These are phyloP conservation scores for Marasmius oreades DNA, from an alignment of 1,284 basidiomycete species.

Conservation along the genomic window DNA sequence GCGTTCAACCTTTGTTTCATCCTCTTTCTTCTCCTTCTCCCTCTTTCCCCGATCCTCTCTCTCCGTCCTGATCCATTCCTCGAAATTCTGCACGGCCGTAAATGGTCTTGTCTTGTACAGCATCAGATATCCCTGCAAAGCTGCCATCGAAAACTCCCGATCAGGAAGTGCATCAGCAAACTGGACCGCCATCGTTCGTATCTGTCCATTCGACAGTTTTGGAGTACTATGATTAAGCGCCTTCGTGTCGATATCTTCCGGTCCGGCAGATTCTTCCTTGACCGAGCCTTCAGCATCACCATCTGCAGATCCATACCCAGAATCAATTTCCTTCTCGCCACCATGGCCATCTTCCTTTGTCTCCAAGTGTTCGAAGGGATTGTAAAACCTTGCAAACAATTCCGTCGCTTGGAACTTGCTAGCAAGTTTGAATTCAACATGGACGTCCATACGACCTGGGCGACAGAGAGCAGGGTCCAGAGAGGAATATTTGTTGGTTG, in stretches of 20 bases:
- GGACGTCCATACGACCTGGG: slow-evolving; percentile 80
- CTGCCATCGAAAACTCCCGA: slow-evolving; percentile 68
- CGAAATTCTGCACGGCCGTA: slow-evolving; percentile 46
- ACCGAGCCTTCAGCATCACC: slow-evolving; percentile 10
- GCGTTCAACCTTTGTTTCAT: not conserved
- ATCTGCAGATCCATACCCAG: slow-evolving; percentile 23
- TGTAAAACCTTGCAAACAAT: slow-evolving; percentile 65
- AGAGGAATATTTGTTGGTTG: slow-evolving; percentile 65
- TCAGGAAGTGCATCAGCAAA: slow-evolving; percentile 62
- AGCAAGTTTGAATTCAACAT: slow-evolving; percentile 68
- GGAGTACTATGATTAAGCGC: slow-evolving; percentile 23
- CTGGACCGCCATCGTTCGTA: slow-evolving; percentile 44
- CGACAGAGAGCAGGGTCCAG: slow-evolving; percentile 72
- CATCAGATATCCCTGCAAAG: slow-evolving; percentile 75
- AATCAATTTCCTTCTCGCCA: slow-evolving; percentile 19
- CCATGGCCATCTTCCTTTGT: slow-evolving; percentile 17
- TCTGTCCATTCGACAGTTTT: slow-evolving; percentile 21
- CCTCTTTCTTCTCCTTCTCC: not conserved
- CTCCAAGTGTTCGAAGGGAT: slow-evolving; percentile 31
- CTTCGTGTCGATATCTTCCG: not conserved
- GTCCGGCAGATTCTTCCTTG: not conserved
- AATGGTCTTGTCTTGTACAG: slow-evolving; percentile 59
- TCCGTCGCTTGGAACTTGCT: slow-evolving; percentile 62
- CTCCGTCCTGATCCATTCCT: slow-evolving; percentile 46
- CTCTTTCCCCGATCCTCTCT: slow-evolving; percentile 2